These are phyloP conservation scores for Ophiostoma sp. DNA, from an alignment of 2,329 filamentous ascomycete genomes.

Conservation along the genomic window DNA sequence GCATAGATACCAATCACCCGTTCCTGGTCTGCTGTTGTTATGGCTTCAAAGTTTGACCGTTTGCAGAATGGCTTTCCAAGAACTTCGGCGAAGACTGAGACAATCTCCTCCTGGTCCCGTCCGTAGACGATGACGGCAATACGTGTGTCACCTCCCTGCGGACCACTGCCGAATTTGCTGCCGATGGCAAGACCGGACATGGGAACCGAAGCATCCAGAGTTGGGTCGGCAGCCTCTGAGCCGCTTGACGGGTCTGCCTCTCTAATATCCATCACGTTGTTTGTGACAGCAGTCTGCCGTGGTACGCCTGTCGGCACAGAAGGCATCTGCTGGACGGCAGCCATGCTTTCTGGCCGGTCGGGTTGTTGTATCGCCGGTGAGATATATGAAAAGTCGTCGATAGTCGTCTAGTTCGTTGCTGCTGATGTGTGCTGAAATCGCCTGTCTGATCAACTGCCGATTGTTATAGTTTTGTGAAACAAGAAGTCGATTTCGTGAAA, in stretches of 20 bases:
- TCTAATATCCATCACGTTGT: conserved; percentile 14
- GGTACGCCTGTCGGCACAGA: conserved; percentile 24
- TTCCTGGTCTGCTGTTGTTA: conserved; percentile 57
- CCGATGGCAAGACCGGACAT: conserved; percentile 37
- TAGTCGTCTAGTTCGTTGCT: neutral
- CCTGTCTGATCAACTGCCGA: neutral
- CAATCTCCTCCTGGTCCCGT: conserved; percentile 69
- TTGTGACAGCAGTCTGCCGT: neutral
- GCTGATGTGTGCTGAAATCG: neutral
- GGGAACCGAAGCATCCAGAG: conserved; percentile 29
- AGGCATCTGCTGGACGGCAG: conserved; percentile 35
- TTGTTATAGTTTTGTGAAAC: neutral
- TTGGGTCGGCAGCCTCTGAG: conserved; percentile 27
- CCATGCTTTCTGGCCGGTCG: conserved; percentile 25
- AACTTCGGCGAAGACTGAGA: conserved; percentile 74
- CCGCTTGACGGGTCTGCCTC: conserved; percentile 20
- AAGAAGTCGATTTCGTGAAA: neutral
- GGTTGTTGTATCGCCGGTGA: neutral
- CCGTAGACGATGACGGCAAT: conserved; percentile 69
- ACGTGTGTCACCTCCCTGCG: conserved; percentile 56
- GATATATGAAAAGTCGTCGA: neutral
- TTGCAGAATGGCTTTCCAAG: conserved; percentile 71
- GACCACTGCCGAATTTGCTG: conserved; percentile 47
- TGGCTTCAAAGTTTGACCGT: conserved; percentile 55
- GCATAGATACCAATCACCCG: conserved; percentile 68